Percentiles rank a stretch among this genome's conserved stretches.
phyloP scores from a whole-genome alignment of 2,329 filamentous ascomycete genomes.

The Fusarium solani-melongenae region DNA sequence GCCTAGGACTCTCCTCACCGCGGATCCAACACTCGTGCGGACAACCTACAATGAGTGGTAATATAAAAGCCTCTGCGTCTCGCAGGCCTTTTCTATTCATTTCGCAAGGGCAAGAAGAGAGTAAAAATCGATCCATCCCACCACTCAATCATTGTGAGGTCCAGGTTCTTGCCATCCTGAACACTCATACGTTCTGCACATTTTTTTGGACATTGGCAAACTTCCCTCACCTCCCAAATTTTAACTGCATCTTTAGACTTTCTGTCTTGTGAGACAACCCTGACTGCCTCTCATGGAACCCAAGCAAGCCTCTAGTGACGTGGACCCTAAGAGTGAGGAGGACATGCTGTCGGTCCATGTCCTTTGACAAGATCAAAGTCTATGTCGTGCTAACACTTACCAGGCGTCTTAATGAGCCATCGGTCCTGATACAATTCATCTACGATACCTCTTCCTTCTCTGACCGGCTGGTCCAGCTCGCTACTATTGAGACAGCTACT shows the following conservation, averaged over 20 bases:
- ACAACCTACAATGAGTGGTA: too few species aligned
- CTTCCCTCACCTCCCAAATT: too few species aligned
- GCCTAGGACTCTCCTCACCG: too few species aligned
- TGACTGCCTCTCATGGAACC: neutral
- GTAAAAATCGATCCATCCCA: too few species aligned
- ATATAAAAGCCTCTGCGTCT: too few species aligned
- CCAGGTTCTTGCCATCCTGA: too few species aligned
- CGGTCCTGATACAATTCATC: neutral
- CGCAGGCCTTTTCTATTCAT: too few species aligned
- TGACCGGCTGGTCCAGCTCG: constrained; percentile 6
- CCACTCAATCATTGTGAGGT: too few species aligned
- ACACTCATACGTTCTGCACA: too few species aligned
- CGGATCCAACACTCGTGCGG: too few species aligned
- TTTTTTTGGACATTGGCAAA: too few species aligned
- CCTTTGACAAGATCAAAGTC: neutral
- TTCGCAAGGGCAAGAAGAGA: too few species aligned
- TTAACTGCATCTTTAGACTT: neutral
- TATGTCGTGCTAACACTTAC: neutral
- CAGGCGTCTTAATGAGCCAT: neutral
- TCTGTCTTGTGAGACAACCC: neutral
- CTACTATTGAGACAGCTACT: neutral
- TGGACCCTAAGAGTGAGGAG: neutral
- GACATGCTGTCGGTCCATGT: neutral
- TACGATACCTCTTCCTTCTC: constrained; percentile 13
- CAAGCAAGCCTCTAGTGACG: neutral